Base-by-base conservation (phyloP, 2,329 filamentous ascomycete species). In the Sarocladiaceae sp. region DNA sequence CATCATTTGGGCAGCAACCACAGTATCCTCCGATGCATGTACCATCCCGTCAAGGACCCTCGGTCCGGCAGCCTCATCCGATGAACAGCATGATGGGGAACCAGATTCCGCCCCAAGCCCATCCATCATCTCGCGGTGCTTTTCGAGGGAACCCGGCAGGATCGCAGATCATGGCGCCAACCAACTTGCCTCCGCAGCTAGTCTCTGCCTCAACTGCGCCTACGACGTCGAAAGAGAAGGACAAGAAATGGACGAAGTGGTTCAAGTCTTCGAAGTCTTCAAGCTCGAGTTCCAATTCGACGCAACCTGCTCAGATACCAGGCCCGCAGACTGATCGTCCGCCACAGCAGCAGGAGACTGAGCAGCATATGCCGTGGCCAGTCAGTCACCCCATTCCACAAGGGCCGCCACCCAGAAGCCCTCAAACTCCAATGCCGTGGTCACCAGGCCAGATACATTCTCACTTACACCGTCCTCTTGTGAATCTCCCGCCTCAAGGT, bases 191-290 rank as follows among this genome's bases (percentile, higher is more conserved):
- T 4, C 29, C 31, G 15, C 10, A 22, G n/a, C 46, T 33, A 10
- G 46, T 36, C 12, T 35, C 46, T n/a, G 31, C 17, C 13, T 37
- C 22, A 10, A 35, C 49, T 12, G 49, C 18, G 20, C 35, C 31
- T 13, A 23, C 25, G 6, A 31, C 22, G 33, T 10, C 25, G 15
- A 58, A 56, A 31, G 59, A 59, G 5, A 64, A 62, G 31, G 59
- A 60, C 6, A 64, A 59, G 50, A 60, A 56, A 29, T 64, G 62
- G 62, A 55, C 59, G n/a, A 64, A 60, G 25, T 63, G 62, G 62
- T 64, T 64, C 56, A 63, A 63, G 55, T 48, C 54, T 15, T 49
- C 55, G 3, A 26, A 15, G n/a, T 12, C 15, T 28, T 33, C 44
- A 31, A 26, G n/a, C n/a, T n/a, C n/a, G n/a, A n/a, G n/a, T n/a